Evolutionary conservation across 176 grass and related monocot species (phyloP).

Genomic region (Rhipidocladum racemiflorum): DNA sequence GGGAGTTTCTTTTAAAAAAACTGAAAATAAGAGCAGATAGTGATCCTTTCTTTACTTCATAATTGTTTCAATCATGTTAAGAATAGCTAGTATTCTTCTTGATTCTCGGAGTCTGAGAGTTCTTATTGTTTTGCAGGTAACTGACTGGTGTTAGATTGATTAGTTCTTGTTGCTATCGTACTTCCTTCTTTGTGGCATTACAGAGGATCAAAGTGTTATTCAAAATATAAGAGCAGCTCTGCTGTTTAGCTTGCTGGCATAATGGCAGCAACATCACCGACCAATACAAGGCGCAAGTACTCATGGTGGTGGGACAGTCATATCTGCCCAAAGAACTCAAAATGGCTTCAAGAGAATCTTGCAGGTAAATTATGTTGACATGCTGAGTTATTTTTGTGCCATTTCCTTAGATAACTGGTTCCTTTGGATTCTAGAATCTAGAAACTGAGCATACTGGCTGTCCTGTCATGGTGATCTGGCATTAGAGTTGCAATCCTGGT

Average conservation of each 20-base stretch:
- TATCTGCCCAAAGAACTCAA: constrained; percentile 85
- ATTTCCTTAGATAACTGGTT: neutral
- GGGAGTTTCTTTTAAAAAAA: neutral
- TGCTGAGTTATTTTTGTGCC: neutral
- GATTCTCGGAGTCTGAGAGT: neutral
- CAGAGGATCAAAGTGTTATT: neutral
- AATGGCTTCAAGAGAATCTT: constrained; percentile 96
- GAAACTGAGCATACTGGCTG: neutral
- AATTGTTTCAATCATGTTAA: neutral
- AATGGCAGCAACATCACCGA: constrained; percentile 73
- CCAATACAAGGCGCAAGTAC: constrained; percentile 51
- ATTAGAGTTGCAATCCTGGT: neutral
- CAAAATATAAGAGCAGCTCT: constrained; percentile 2
- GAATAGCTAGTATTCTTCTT: neutral
- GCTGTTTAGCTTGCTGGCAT: constrained; percentile 24
- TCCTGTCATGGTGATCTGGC: neutral
- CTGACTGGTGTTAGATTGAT: constrained; percentile 17
- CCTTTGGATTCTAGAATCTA: neutral
- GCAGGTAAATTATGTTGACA: constrained; percentile 48
- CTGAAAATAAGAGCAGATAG: neutral
- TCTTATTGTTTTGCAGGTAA: constrained; percentile 29
- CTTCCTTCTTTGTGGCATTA: neutral
- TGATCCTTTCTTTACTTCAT: neutral
- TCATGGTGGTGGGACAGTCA: constrained; percentile 98
- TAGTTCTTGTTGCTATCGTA: neutral